phyloP scores from a whole-genome alignment of 805 yeast genomes.

The Yamadazyma nakazawae region DNA sequence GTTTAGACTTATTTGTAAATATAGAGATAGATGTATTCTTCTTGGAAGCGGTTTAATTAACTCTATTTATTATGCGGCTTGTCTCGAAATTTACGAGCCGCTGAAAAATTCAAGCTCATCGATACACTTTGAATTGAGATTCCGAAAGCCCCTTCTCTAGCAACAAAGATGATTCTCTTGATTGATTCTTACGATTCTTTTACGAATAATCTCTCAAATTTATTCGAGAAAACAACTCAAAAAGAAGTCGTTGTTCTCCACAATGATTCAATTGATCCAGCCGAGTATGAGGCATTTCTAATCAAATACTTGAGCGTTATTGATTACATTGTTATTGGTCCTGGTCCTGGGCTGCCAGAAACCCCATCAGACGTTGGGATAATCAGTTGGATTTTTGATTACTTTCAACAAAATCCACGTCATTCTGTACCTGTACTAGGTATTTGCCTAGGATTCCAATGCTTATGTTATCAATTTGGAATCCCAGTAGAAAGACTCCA shows the following conservation, averaged over 20 bases:
- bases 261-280: slow-evolving; percentile 50
- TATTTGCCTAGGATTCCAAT: slow-evolving; percentile 90
- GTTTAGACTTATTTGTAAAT: too few relatives aligned
- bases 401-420: slow-evolving; percentile 8
- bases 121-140: background rate
- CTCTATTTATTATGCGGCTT: too few relatives aligned
- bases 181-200: slow-evolving; percentile 96
- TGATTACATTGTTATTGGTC: slow-evolving; percentile 84
- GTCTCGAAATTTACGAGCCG: slow-evolving; percentile 3
- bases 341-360: slow-evolving; percentile 94
- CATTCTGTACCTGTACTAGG: slow-evolving; percentile 69
- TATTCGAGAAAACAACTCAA: slow-evolving; percentile 53
- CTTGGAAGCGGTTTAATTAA: too few relatives aligned
- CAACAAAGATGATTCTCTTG: slow-evolving; percentile 53
- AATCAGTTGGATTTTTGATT: slow-evolving; percentile 52
- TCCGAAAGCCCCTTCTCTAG: background rate
- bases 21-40: background rate
- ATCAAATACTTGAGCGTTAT: slow-evolving; percentile 45
- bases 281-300: slow-evolving; percentile 34
- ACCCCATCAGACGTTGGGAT: slow-evolving; percentile 66
- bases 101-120: slow-evolving; percentile 5
- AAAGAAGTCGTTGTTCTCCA: slow-evolving; percentile 55
- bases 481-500: slow-evolving; percentile 49
- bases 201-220: slow-evolving; percentile 71
- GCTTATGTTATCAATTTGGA: slow-evolving; percentile 65